Percentiles rank a stretch among this genome's conserved stretches.
phyloP scores from a whole-genome alignment of 2,329 filamentous ascomycete species.

The Albophoma yamanashiensis region DNA sequence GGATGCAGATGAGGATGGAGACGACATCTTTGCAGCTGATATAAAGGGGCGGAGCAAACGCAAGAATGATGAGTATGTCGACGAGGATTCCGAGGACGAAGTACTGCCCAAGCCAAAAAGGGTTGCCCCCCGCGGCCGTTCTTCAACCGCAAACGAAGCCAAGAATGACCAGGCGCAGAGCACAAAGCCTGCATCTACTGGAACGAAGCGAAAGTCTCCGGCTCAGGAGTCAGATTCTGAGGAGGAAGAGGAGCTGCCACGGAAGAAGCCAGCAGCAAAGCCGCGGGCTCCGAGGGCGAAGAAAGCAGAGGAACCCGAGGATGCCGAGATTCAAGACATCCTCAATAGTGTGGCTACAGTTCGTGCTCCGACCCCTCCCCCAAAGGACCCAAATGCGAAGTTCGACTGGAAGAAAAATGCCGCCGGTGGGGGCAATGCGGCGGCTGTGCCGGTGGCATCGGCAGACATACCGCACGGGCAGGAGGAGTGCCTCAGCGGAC shows the following conservation, averaged over 20 bases:
- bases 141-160: constrained; percentile 9
- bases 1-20: constrained; percentile 58
- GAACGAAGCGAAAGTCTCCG: constrained; percentile 49
- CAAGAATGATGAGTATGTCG: constrained; percentile 64
- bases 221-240: constrained; percentile 43
- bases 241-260: constrained; percentile 44
- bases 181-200: constrained; percentile 16
- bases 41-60: constrained; percentile 54
- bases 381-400: constrained; percentile 58
- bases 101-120: constrained; percentile 49
- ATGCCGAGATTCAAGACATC: constrained; percentile 65
- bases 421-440: constrained; percentile 47
- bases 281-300: constrained; percentile 49
- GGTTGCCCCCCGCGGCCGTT: constrained; percentile 31
- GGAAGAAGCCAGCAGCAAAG: constrained; percentile 49
- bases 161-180: constrained; percentile 16
- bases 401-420: constrained; percentile 65
- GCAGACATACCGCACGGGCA: constrained; percentile 71
- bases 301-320: constrained; percentile 57
- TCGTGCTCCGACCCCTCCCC: constrained; percentile 71
- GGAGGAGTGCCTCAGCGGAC: constrained; percentile 80
- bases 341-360: constrained; percentile 80
- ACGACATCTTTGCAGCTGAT: constrained; percentile 76
- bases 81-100: constrained; percentile 65
- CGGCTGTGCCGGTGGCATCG: constrained; percentile 48